Evolutionary conservation across 345 rosid genomes (phyloP).

Genomic region (Erodium maritimum): DNA sequence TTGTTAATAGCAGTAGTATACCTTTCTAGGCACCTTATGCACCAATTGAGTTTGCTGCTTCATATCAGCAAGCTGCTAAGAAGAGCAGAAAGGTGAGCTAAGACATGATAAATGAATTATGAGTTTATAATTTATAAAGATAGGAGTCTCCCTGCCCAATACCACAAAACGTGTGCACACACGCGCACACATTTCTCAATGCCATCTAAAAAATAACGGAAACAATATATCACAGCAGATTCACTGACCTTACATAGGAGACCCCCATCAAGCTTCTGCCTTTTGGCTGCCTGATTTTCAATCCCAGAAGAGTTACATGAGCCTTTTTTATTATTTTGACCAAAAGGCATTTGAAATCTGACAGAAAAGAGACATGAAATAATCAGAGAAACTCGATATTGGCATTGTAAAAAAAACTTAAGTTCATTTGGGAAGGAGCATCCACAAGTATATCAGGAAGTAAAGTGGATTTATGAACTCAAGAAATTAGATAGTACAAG

Average conservation of each 20-base stretch:
- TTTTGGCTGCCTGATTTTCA: conserved; percentile 83
- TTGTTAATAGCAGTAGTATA: conserved; percentile 11
- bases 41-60: conserved; percentile 47
- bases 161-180: not conserved
- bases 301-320: conserved; percentile 29
- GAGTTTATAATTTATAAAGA: not conserved
- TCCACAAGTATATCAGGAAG: not conserved
- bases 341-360: conserved; percentile 38
- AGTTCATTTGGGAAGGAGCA: not conserved
- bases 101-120: too few species aligned
- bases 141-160: not conserved
- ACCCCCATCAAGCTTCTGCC: conserved; percentile 94
- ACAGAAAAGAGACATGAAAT: not conserved
- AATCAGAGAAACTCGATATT: not conserved
- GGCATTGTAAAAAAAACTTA: too few species aligned
- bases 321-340: conserved; percentile 30
- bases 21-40: conserved; percentile 77
- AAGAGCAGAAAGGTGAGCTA: not conserved
- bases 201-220: not conserved
- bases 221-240: not conserved
- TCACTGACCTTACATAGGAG: conserved; percentile 47
- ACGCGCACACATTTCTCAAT: not conserved
- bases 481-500: too few species aligned
- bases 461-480: too few species aligned
- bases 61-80: conserved; percentile 45